phyloP scores from a whole-genome alignment of 257 asterid genomes.

The Linaria vulgaris region DNA sequence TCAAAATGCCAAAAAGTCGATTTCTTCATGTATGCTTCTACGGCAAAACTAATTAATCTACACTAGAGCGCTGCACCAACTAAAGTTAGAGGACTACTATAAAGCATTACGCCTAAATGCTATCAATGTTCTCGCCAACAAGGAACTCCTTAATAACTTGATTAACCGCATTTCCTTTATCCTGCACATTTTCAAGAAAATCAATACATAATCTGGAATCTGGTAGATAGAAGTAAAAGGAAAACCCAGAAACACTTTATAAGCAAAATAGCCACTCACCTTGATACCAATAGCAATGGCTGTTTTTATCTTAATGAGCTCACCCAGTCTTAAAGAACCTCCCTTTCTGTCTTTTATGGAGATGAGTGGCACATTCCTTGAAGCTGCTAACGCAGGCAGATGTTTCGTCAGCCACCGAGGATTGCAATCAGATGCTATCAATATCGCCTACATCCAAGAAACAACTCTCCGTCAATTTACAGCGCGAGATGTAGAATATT shows the following conservation, averaged over 20 bases:
- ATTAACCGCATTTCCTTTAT: slow-evolving; percentile 52
- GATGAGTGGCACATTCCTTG: slow-evolving; percentile 70
- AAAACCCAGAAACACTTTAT: neutral
- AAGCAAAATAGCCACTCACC: slow-evolving; percentile 33
- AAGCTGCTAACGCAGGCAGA: slow-evolving; percentile 66
- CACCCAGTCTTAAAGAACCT: slow-evolving; percentile 80
- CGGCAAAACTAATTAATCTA: neutral
- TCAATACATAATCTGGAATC: neutral
- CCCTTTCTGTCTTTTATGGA: slow-evolving; percentile 56
- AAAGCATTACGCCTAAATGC: slow-evolving; percentile 14
- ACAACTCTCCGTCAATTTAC: neutral
- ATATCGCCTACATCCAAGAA: slow-evolving; percentile 50
- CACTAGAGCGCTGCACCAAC: neutral
- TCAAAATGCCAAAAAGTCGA: neutral
- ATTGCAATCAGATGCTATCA: slow-evolving; percentile 74
- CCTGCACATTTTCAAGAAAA: slow-evolving; percentile 40
- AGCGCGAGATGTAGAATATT: no score
- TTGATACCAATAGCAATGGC: slow-evolving; percentile 82
- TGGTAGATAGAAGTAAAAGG: neutral
- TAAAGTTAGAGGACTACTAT: neutral
- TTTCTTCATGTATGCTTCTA: neutral
- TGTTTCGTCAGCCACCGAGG: slow-evolving; percentile 84
- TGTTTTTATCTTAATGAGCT: slow-evolving; percentile 71
- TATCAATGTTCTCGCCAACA: slow-evolving; percentile 19
- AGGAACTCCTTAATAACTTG: slow-evolving; percentile 40